phyloP scores from a whole-genome alignment of 2,329 filamentous ascomycete species.

The Apiospora sp. region DNA sequence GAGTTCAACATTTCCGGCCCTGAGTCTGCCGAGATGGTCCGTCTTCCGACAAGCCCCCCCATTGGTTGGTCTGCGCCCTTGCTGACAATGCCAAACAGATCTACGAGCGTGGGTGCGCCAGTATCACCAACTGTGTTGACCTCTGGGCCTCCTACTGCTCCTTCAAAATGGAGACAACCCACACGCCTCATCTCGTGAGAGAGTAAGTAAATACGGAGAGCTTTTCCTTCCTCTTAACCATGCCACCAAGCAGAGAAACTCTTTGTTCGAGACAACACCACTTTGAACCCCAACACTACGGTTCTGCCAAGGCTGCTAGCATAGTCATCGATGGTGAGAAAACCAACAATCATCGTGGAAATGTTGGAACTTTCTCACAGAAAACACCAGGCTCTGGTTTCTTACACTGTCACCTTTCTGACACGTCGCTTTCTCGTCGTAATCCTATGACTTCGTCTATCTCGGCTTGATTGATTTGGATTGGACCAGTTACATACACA shows the following conservation, averaged over 20 bases:
- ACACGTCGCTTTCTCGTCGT: conserved; percentile 52
- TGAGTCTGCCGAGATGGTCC: conserved; percentile 94
- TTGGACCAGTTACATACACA: conserved; percentile 61
- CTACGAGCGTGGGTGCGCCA: conserved; percentile 93
- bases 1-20: conserved; percentile 97
- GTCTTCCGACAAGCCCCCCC: conserved; percentile 5
- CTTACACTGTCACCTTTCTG: conserved; percentile 47
- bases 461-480: conserved; percentile 49
- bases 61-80: conserved; percentile 24
- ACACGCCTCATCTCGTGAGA: conserved; percentile 94
- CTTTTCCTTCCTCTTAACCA: conserved; percentile 73
- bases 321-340: conserved; percentile 71
- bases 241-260: conserved; percentile 51
- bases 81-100: conserved; percentile 63
- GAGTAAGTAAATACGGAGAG: conserved; percentile 87
- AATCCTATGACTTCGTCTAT: conserved; percentile 44
- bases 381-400: conserved; percentile 68
- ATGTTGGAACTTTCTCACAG: conserved; percentile 70
- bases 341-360: conserved; percentile 61
- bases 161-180: conserved; percentile 97
- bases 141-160: conserved; percentile 97
- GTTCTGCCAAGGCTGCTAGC: conserved; percentile 45
- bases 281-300: conserved; percentile 40
- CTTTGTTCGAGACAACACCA: conserved; percentile 36
- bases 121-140: conserved; percentile 92